phyloP scores from a whole-genome alignment of 2,329 filamentous ascomycete species.

The Fusarium mexicanum region DNA sequence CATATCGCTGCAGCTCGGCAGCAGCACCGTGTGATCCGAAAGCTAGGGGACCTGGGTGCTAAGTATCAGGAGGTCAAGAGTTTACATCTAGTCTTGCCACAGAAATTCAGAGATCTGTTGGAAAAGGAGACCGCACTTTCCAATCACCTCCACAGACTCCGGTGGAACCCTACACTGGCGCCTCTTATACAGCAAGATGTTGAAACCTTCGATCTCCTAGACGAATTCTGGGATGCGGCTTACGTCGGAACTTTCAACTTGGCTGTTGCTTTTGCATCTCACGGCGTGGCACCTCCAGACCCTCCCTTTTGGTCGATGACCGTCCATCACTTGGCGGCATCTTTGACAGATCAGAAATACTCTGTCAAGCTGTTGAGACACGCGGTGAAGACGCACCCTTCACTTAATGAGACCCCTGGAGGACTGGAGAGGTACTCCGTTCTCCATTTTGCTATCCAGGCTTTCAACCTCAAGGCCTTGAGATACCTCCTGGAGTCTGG shows the following conservation, averaged over 20 bases:
- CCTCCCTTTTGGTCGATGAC: not conserved
- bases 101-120: not conserved
- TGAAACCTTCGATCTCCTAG: not conserved
- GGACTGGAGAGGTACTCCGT: not conserved
- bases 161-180: not conserved
- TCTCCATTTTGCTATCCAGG: conserved; percentile 3
- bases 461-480: not conserved
- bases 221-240: not conserved
- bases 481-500: not conserved
- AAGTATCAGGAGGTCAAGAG: not conserved
- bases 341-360: not conserved
- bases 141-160: not conserved
- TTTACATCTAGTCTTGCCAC: not conserved
- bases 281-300: not conserved
- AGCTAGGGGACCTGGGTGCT: not conserved
- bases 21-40: not conserved
- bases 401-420: not conserved
- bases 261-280: not conserved
- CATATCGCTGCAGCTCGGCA: not conserved
- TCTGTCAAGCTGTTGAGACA: not conserved
- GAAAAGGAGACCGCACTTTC: not conserved
- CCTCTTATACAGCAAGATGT: not conserved
- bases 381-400: not conserved
- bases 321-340: not conserved
- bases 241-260: not conserved